phyloP scores from a whole-genome alignment of 768 basidiomycete species.

The Suillus subaureus region DNA sequence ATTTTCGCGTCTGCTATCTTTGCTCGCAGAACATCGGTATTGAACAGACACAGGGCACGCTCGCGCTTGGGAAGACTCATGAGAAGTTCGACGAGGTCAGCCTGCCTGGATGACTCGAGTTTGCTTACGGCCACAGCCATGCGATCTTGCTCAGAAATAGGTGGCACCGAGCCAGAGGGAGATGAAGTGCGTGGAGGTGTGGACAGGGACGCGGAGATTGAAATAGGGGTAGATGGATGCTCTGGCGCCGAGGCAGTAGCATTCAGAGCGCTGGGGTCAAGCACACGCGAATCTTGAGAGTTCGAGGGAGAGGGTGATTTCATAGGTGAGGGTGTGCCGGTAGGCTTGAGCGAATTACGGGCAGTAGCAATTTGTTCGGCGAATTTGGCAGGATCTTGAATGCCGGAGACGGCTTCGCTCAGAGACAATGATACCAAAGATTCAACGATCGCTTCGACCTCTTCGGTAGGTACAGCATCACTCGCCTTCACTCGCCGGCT shows the following conservation, averaged over 20 bases:
- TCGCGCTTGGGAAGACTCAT: conserved; percentile 90
- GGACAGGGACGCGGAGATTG: conserved; percentile 71
- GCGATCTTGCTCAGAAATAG: conserved; percentile 73
- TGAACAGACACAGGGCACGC: conserved; percentile 90
- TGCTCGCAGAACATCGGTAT: conserved; percentile 70
- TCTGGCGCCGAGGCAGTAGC: conserved; percentile 89
- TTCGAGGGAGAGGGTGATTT: conserved; percentile 56
- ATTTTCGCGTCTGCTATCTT: conserved; percentile 84
- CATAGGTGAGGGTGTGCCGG: conserved; percentile 42
- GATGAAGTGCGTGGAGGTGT: conserved; percentile 86
- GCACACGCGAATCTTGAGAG: conserved; percentile 72
- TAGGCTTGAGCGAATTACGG: conserved; percentile 36
- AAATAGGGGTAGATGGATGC: conserved; percentile 85
- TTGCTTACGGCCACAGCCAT: conserved; percentile 66
- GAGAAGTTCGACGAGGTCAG: conserved; percentile 73
- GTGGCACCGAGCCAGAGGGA: conserved; percentile 63
- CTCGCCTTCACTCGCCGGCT: conserved; percentile 69
- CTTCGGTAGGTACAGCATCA: conserved; percentile 52
- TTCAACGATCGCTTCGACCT: conserved; percentile 71
- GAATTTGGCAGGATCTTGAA: conserved; percentile 70
- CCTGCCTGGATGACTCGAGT: conserved; percentile 60
- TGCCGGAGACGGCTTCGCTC: conserved; percentile 73
- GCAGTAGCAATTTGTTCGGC: conserved; percentile 59
- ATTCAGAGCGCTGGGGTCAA: conserved; percentile 61
- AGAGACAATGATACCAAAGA: conserved; percentile 69